A percentile compares a stretch with the other conserved stretches of the same genome.
phyloP scores from a whole-genome alignment of 2,329 filamentous ascomycete genomes.

The Fusarium sacchari region DNA sequence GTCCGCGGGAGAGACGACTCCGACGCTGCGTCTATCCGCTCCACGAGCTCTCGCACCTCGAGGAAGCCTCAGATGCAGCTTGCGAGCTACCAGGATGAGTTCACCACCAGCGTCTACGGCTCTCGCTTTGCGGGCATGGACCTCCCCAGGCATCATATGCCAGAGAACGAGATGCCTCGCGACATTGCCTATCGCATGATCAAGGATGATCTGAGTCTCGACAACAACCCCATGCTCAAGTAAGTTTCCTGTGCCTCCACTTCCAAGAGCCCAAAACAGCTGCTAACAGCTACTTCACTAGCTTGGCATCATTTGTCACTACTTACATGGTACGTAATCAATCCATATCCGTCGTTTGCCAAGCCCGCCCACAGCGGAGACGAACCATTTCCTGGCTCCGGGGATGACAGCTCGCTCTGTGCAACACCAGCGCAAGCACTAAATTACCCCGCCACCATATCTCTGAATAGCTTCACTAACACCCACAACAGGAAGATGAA shows the following conservation, averaged over 20 bases:
- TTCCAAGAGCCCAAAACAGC: not conserved
- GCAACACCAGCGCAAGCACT: not conserved
- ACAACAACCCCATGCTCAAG: conserved; percentile 91
- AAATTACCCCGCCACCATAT: conserved; percentile 4
- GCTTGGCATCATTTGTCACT: conserved; percentile 91
- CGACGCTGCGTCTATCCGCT: conserved; percentile 44
- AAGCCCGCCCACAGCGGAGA: conserved; percentile 12
- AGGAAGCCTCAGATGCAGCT: conserved; percentile 56
- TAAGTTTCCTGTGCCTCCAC: conserved; percentile 50
- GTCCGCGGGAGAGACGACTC: conserved; percentile 52
- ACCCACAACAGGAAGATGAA: conserved; percentile 77
- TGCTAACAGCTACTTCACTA: conserved; percentile 48
- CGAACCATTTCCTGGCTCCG: conserved; percentile 29
- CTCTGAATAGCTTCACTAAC: conserved; percentile 34
- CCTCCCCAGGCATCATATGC: conserved; percentile 86
- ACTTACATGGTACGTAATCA: conserved; percentile 82
- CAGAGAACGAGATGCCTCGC: conserved; percentile 87
- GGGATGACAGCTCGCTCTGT: not conserved
- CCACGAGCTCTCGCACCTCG: conserved; percentile 38
- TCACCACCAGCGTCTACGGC: conserved; percentile 87
- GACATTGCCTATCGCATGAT: conserved; percentile 97
- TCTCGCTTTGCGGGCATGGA: conserved; percentile 84
- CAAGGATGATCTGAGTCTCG: conserved; percentile 90
- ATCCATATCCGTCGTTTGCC: conserved; percentile 10
- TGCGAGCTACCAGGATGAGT: conserved; percentile 63